Evolutionary conservation across 164 flowering plant species (phyloP).

Genomic region (Nymphaea colorata): DNA sequence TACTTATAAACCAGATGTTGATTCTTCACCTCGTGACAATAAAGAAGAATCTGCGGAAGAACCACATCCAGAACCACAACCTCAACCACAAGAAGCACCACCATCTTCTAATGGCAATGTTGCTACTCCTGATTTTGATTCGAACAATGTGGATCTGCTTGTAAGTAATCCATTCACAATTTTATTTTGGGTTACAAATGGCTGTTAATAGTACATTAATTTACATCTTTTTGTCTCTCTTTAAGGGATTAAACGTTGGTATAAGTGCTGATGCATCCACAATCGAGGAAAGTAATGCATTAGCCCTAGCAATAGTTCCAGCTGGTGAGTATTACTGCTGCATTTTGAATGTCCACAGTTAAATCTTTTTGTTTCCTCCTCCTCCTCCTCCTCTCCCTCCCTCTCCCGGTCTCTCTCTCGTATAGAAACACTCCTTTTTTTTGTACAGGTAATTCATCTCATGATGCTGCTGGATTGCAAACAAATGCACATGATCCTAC

Average conservation of each 20-base stretch:
- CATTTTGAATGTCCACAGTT: not conserved
- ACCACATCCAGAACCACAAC: slow-evolving; percentile 14
- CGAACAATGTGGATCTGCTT: slow-evolving; percentile 76
- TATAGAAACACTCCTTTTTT: too few species aligned
- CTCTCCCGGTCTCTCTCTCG: not conserved
- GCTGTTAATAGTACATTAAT: not conserved
- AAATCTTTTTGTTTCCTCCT: not conserved
- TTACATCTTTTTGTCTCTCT: not conserved
- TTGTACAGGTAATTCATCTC: not conserved
- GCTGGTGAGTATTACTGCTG: slow-evolving; percentile 27
- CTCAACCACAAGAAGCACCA: not conserved
- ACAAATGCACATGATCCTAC: slow-evolving; percentile 67
- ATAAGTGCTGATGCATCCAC: slow-evolving; percentile 47
- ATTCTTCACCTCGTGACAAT: slow-evolving; percentile 36
- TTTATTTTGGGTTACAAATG: not conserved
- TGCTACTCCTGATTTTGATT: slow-evolving; percentile 22
- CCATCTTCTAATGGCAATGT: slow-evolving; percentile 20
- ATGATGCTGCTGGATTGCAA: slow-evolving; percentile 20
- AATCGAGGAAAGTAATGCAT: slow-evolving; percentile 84
- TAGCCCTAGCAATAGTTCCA: slow-evolving; percentile 86
- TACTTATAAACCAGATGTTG: slow-evolving; percentile 79
- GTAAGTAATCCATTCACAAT: slow-evolving; percentile 22
- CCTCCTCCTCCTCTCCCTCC: not conserved
- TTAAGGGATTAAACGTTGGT: slow-evolving; percentile 50
- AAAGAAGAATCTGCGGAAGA: slow-evolving; percentile 31